These are phyloP conservation scores for Vigna mungo DNA, from an alignment of 306 rosid species.

Conservation along the genomic window DNA sequence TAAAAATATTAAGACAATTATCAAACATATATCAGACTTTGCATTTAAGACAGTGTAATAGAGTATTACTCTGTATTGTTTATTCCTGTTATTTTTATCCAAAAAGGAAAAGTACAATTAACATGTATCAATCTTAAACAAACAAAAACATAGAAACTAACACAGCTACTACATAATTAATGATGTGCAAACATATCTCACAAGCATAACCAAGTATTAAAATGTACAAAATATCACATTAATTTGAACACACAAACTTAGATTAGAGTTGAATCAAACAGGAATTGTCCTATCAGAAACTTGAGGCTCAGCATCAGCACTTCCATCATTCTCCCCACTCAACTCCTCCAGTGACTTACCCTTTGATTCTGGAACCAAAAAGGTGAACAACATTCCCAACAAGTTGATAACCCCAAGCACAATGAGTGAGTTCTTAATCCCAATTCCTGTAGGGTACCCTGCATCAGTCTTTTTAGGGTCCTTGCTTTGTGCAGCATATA, in stretches of 20 bases:
- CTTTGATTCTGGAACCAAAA: constrained; percentile 80
- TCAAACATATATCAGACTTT: too few relatives aligned
- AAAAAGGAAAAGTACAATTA: too few relatives aligned
- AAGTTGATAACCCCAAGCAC: constrained; percentile 73
- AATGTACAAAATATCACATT: constrained; percentile 26
- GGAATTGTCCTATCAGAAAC: constrained; percentile 40
- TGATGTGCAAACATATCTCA: constrained; percentile 4
- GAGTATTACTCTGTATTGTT: too few relatives aligned
- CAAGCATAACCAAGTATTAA: neutral
- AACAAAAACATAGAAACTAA: neutral
- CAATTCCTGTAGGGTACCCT: constrained; percentile 77
- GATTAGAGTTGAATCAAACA: constrained; percentile 22
- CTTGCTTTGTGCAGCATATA: constrained; percentile 70
- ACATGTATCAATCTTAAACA: neutral
- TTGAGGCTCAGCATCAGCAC: neutral
- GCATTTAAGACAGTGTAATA: too few relatives aligned
- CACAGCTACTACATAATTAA: neutral
- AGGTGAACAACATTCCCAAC: constrained; percentile 57
- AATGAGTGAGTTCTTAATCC: constrained; percentile 69
- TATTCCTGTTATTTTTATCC: too few relatives aligned
- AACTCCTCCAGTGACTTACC: constrained; percentile 82
- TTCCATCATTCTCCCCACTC: constrained; percentile 68
- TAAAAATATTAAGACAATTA: too few relatives aligned
- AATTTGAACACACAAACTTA: neutral
- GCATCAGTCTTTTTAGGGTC: constrained; percentile 47